phyloP scores from a whole-genome alignment of 176 grass and related monocot species.

The Zoysia japonica region DNA sequence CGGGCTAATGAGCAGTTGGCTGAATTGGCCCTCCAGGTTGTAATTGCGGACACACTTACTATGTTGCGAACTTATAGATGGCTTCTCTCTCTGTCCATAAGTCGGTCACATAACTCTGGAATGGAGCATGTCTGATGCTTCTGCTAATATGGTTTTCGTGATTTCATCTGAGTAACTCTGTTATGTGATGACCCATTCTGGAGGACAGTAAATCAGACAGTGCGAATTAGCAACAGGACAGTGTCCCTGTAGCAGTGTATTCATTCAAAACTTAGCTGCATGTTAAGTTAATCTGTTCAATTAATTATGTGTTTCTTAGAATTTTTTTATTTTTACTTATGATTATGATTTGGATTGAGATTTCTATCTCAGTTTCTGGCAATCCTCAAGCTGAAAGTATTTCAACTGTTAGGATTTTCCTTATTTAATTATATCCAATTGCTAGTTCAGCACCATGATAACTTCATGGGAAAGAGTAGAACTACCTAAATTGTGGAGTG shows the following conservation, averaged over 20 bases:
- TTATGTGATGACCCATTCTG: constrained; percentile 16
- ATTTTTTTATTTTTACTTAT: neutral
- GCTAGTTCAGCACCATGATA: neutral
- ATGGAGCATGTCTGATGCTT: neutral
- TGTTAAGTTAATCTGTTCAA: neutral
- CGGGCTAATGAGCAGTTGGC: neutral
- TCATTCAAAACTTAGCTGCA: neutral
- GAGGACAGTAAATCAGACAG: neutral
- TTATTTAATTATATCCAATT: neutral
- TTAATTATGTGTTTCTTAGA: neutral
- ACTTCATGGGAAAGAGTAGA: neutral
- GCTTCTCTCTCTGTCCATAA: neutral
- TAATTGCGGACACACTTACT: neutral
- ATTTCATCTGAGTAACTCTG: neutral
- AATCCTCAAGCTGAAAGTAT: constrained; percentile 4
- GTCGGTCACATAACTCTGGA: neutral
- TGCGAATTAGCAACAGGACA: neutral
- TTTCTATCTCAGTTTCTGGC: neutral
- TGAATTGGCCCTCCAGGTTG: constrained; percentile 9
- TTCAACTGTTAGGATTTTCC: neutral
- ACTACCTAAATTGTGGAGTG: neutral
- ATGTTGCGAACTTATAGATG: neutral
- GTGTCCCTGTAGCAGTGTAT: neutral
- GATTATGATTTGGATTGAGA: neutral
- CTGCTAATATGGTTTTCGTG: neutral